Evolutionary conservation across 352 stramenopile genomes (phyloP).

Genomic region (Phytopythium mirpurense): DNA sequence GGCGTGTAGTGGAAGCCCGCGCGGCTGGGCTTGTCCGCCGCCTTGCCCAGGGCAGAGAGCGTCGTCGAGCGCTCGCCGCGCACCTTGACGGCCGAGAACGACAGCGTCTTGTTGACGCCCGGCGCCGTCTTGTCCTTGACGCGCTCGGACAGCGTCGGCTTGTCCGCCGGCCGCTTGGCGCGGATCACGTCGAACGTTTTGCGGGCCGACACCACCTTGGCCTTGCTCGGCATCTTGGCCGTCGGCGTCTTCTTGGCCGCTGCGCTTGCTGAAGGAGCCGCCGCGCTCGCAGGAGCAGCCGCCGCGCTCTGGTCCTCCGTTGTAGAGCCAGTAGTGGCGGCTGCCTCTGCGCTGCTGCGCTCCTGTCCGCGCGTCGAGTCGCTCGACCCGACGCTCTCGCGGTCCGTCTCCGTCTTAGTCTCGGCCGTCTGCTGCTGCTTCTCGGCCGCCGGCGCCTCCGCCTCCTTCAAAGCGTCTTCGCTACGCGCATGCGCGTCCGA

Average conservation of each 20-base stretch:
- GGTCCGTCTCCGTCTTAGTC: conserved; percentile 8
- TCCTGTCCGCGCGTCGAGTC: conserved; percentile 1
- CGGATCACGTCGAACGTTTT: conserved; percentile 5
- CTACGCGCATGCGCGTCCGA: not conserved
- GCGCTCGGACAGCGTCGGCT: conserved; percentile 1
- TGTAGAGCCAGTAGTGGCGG: not conserved
- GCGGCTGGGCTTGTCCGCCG: not conserved
- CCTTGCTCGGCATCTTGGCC: conserved; percentile 9
- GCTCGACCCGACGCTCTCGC: conserved; percentile 7
- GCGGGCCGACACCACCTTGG: conserved; percentile 4
- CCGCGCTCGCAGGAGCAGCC: not conserved
- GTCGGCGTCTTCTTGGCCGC: conserved; percentile 5
- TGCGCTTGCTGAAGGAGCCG: too few relatives aligned
- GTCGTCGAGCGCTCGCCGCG: conserved; percentile 6
- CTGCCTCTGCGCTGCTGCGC: too few relatives aligned
- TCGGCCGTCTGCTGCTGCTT: not conserved
- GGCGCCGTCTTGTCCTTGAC: not conserved
- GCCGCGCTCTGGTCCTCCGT: not conserved
- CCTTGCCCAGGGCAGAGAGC: not conserved
- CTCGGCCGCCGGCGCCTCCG: not conserved
- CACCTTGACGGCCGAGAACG: conserved; percentile 8
- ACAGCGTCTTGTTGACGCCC: conserved; percentile 3
- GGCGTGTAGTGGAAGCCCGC: conserved; percentile 41
- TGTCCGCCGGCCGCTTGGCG: conserved; percentile 1
- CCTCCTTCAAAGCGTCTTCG: not conserved